Evolutionary conservation across 164 flowering plant genomes (phyloP), one percentile per base, ranked within the genome.

Genomic region (Umbilicus rupestris): DNA sequence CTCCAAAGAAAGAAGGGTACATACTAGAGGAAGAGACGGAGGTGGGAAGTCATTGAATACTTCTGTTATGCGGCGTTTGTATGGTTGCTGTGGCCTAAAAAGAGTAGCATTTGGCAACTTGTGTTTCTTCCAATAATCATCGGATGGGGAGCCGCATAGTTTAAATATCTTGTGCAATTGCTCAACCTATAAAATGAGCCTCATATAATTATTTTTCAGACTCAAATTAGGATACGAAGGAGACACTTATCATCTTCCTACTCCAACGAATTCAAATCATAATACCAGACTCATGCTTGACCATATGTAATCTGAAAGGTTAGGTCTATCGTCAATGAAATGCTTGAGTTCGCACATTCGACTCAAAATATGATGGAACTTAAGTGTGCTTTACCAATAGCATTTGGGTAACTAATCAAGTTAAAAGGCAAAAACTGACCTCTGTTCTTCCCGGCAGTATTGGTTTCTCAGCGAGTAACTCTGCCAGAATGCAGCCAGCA

Each of bases 401-500:
- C n/a, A n/a, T n/a, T n/a, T n/a, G n/a, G n/a, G n/a, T n/a, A n/a
- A n/a, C n/a, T n/a, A n/a, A n/a, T n/a, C n/a, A n/a, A n/a, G n/a
- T n/a, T n/a, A n/a, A n/a, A n/a, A n/a, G n/a, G 0, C 60, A 3
- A 70, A 41, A 44, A 12, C 42, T 22, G 80, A 90, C 98, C 98
- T 93, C 98, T 49, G 98, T 93, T 50, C 97, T 74, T 47, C 98
- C 98, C 10, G 93, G 97, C 86, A 93, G 77, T 66, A 90, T 85
- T 60, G 97, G 94, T 75, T 84, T 93, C 74, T 96, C 96, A 66
- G 89, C 85, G 57, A 93, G 84, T 57, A 93, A 74, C 82, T 93
- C 98, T 2, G 92, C 96, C 77, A 93, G 77, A 78, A 93, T 88
- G 79, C 98, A 93, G 63, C 97, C 98, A 69, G 97, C 96, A 75